Base-by-base conservation (phyloP, 2,329 filamentous ascomycete species). In the Scorias spongiosa region DNA sequence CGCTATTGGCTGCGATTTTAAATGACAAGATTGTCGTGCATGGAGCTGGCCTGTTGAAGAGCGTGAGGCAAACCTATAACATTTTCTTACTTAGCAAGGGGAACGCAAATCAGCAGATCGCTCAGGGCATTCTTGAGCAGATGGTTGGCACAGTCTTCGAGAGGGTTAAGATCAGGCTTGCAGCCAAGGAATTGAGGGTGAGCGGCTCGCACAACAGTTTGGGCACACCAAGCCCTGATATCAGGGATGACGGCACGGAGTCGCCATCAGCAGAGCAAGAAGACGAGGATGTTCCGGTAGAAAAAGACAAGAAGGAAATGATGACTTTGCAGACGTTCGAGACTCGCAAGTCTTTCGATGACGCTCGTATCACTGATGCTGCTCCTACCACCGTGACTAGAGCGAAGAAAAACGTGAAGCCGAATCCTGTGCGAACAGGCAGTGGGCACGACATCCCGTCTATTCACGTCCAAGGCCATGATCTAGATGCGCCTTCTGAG, bases 1-100 rank as follows among this genome's bases (percentile, higher is more conserved):
- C 91, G 2, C 71, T 98, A 47, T 70, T 98, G 47, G 88, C 91
- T 11, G 93, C 93, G 11, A 91, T 98, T 11, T 70, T 98, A 51
- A 96, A 96, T 60, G 91, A 98, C 68, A 98, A 96, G 68, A 94
- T 96, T 51, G 87, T 98, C 38, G 93, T 98, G 2, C 91, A 98
- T 62, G 91, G 91, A 46, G 89, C 91, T 32, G 93, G 91, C 50
- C 73, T 98, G 49, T 72, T 98, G 51, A 98, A 98, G 68, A 89
- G 91, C 44, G 87, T 98, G 51, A 83, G 91, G 54, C 86, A 96
- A 64, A 93, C 95, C 46, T 98, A 98, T 71, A 98, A 98, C 68
- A 93, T 98, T 54, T 98, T 98, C 63, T 72, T 98, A 47, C 77
- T 96, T 42, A 96, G 89, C 52, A 87, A 91, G 59, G 94, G 81